Base-by-base conservation (phyloP, 169 alveolate genomes). In the Babesia divergens region DNA sequence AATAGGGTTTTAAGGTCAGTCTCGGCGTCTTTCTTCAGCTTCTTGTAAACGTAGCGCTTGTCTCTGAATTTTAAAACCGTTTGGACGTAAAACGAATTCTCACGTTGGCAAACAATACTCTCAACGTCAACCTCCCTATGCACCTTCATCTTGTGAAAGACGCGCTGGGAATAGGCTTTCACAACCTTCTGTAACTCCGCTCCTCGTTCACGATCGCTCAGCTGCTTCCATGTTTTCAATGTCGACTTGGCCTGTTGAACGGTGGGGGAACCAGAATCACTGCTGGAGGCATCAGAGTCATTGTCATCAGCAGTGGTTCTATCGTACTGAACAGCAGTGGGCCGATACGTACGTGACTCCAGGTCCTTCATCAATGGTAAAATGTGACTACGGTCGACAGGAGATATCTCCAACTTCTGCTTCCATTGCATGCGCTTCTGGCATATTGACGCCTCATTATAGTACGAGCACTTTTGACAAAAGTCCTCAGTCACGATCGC, bases 1-100 rank as follows among this genome's bases (percentile, higher is more conserved):
- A 92, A 35, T 58, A 85, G 66, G 90, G 89, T 71, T 82, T 94
- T 86, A 54, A 88, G 80, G 76, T 62, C 90, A 32, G 71, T 86
- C 59, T 91, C 95, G 42, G 93, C 90, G 37, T 91, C 96, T 67
- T 91, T 92, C 50, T 90, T 83, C 70, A 84, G 68, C 49, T 77
- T 82, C 74, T 98, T 98, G 89, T 92, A 97, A 35, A 94, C 95
- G 84, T 97, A 97, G 69, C 99, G 91, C 38, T 99, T 93, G 80
- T 98, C 99, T 46, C 99, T 91, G 83, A 90, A 92, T 43, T 84
- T 91, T 37, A 75, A 71, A 3, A 97, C 99, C 16, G 99, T 94
- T 53, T 95, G 97, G 16, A 96, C 99, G 89, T 98, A 98, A 89
- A 98, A 98, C 0, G 98, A 92, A 72, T 97, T 97, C 88, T 98